Evolutionary conservation across 148 eudicot genomes (phyloP), one percentile per base, ranked within the genome.

Genomic region (Dianthus caryophyllus): DNA sequence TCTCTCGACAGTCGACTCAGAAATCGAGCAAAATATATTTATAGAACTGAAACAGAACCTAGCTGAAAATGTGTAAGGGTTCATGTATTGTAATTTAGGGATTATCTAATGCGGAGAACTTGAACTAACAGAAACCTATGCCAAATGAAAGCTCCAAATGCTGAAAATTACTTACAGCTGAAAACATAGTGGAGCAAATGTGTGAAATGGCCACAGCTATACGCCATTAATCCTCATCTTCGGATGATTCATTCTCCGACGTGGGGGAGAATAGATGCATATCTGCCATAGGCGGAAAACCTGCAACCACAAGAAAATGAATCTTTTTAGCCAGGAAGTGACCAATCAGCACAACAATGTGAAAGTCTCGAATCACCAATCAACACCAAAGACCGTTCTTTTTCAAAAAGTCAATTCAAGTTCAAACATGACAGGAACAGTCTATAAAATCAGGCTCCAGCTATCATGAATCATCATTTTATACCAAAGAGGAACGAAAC

Each of bases 181-280:
- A 12, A 13, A 20, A 57, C 61, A 27, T 30, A 57, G 36, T 9
- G 22, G 58, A 26, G 58, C 14, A 11, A 3, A 53, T 53, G 26
- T 53, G 58, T 25, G 31, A 53, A 53, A 53, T 53, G 58, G 58
- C 58, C 58, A 22, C 30, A 60, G 64, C 64, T 60, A 60, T 51
- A 38, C 48, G 31, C 48, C 17, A 64, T 69, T 56, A 69, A 21
- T 75, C 78, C 30, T 75, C 73, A 64, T 75, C 70, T 57, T 70
- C 78, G 27, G 33, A 55, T 33, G 57, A 17, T 41, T 44, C 51
- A 46, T 75, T 47, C 52, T 59, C 59, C 50, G 46, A 24, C 38
- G 44, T 75, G 41, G 29, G 55, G 21, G 49, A 65, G 59, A 16
- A 25, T 0, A 69, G 57, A 60, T 68, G 73, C 56, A 69, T 75